Evolutionary conservation across 2,329 filamentous ascomycete genomes (phyloP).

Genomic region (Periconia sp.): DNA sequence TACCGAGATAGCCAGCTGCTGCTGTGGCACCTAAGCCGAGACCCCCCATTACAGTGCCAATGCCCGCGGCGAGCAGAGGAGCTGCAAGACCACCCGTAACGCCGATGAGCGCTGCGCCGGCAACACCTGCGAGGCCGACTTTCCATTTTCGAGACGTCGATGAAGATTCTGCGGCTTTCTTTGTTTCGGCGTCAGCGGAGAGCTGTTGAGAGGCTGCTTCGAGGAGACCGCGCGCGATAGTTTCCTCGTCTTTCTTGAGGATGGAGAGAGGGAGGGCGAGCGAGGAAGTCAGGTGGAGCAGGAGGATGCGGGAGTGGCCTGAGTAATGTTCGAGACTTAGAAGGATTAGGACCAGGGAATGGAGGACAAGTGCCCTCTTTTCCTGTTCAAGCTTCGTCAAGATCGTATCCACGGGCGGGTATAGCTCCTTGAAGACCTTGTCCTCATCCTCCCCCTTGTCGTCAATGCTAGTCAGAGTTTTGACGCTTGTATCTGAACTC

Average conservation of each 20-base stretch:
- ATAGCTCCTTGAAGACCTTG: slow-evolving; percentile 47
- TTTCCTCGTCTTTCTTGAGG: slow-evolving; percentile 74
- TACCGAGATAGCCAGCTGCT: slow-evolving; percentile 79
- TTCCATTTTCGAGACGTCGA: slow-evolving; percentile 74
- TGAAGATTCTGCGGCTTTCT: slow-evolving; percentile 72
- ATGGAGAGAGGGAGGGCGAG: slow-evolving; percentile 70
- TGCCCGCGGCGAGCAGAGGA: slow-evolving; percentile 76
- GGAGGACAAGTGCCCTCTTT: slow-evolving; percentile 71
- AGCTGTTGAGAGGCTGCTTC: slow-evolving; percentile 73
- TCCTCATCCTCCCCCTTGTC: slow-evolving; percentile 42
- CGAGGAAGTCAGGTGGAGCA: slow-evolving; percentile 73
- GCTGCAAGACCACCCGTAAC: slow-evolving; percentile 80
- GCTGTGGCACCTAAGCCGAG: slow-evolving; percentile 75
- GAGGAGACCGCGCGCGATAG: slow-evolving; percentile 76
- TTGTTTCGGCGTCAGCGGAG: slow-evolving; percentile 77
- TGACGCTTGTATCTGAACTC: slow-evolving; percentile 27
- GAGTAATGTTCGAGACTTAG: slow-evolving; percentile 80
- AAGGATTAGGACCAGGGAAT: slow-evolving; percentile 73
- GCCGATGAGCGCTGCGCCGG: slow-evolving; percentile 85
- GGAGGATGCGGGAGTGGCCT: slow-evolving; percentile 73
- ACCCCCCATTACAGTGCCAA: slow-evolving; percentile 80
- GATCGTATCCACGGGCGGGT: slow-evolving; percentile 48
- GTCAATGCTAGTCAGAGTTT: slow-evolving; percentile 31
- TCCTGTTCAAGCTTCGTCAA: slow-evolving; percentile 65
- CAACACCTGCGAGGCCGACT: slow-evolving; percentile 85